A percentile compares a stretch with the other conserved stretches of the same genome.
These are phyloP conservation scores for Cruciata laevipes DNA, from an alignment of 257 asterid species.

Conservation along the genomic window DNA sequence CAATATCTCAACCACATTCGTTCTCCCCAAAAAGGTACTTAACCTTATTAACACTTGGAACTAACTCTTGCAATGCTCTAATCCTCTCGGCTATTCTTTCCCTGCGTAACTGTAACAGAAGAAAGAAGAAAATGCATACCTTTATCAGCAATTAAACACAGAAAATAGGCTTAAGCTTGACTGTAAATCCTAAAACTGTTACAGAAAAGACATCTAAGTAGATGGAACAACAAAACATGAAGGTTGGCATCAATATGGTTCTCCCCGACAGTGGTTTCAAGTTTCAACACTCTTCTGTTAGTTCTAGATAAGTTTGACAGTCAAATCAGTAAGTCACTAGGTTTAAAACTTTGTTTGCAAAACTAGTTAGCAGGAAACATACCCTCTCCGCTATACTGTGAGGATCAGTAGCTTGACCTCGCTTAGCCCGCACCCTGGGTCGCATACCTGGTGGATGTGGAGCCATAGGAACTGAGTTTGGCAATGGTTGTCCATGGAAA, in stretches of 20 bases:
- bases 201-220: background rate
- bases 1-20: background rate
- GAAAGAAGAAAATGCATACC: slow-evolving; percentile 1
- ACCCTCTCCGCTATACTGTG: slow-evolving; percentile 99
- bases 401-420: slow-evolving; percentile 99
- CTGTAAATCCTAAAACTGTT: background rate
- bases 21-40: slow-evolving; percentile 10
- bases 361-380: slow-evolving; percentile 14
- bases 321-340: slow-evolving; percentile 5
- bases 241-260: background rate
- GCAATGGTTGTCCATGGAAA: slow-evolving; percentile 72
- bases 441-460: slow-evolving; percentile 84
- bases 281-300: background rate
- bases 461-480: slow-evolving; percentile 44
- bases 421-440: slow-evolving; percentile 96
- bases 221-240: background rate
- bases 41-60: slow-evolving; percentile 97
- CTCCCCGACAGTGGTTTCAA: background rate
- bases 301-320: background rate
- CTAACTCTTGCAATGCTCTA: slow-evolving; percentile 94
- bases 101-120: slow-evolving; percentile 60
- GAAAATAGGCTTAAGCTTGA: background rate
- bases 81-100: slow-evolving; percentile 96
- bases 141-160: background rate
- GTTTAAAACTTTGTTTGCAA: background rate